Evolutionary conservation across 805 yeast species (phyloP), one percentile per base, ranked within the genome.

Genomic region (Kodamaea kakaduensis): DNA sequence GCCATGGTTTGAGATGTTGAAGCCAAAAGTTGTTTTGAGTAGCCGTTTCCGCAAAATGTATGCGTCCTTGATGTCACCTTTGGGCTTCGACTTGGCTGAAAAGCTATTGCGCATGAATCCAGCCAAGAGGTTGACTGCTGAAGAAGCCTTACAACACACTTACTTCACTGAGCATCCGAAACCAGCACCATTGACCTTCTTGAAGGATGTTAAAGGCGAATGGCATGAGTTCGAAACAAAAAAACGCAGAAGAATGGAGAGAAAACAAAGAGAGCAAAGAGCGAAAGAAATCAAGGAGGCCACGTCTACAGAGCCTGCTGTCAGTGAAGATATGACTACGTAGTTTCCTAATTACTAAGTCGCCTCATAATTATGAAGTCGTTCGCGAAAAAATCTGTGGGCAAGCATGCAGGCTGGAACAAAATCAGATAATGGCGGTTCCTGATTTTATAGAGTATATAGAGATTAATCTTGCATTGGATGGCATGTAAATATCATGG

Each of bases 211-310:
- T 18, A 65, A 68, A 37, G 94, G 93, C 3, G 97, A 94, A 57
- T 90, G 97, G 93, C 98, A 90, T 54, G 98, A 90, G 54, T 90
- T 83, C 57, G 98, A 90, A 51, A 93, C 96, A 2, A 88, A 90
- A 58, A 81, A 78, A 61, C 74, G 83, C 48, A 67, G 85, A 43
- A 63, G 81, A 40, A 64, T 66, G 41, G 75, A 69, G 44, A 50
- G 72, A 20, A 64, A 65, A 41, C 32, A 29, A 21, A 29, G 32
- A n/a, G 22, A 29, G 22, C 32, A 20, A 29, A 29, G 14, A 13
- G 32, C 27, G 5, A 25, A 5, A 16, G 32, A 29, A n/a, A n/a
- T n/a, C n/a, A n/a, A n/a, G n/a, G n/a, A n/a, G n/a, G 3, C 12
- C 25, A n/a, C 25, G 25, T n/a, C 25, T 22, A 22, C 10, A 22